Base-by-base conservation (phyloP, 768 basidiomycete species). In the Coprinopsis strossmayeri region DNA sequence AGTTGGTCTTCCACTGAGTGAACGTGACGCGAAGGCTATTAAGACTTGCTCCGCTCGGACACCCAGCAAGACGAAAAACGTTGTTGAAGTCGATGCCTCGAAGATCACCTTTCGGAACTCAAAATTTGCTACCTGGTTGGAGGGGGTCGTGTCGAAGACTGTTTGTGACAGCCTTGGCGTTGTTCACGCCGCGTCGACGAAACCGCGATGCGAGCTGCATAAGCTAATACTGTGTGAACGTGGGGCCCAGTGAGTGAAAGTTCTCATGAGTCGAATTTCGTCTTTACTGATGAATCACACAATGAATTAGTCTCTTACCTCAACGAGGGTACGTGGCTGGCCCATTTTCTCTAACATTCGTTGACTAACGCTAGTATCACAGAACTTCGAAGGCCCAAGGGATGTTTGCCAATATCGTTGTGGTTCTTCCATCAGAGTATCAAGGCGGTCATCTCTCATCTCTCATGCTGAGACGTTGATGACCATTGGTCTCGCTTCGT, bases 201-300 rank as follows among this genome's bases (percentile, higher is more conserved):
- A 55, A 1, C 70, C 73, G 12, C 61, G 57, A 3, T 66, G 63
- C 53, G 70, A 76, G 48, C 52, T 74, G 5, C 68, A 76, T 52
- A 78, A 78, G 55, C 63, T 78, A 1, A 59, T 77, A 3, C 54
- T 78, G 13, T 76, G 76, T 45, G 70, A 77, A 53, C 60, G 60
- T 0, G 73, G 75, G 23, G 76, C 75, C 3, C 73, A 74, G 76
- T 79, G 46, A 53, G 73, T 65, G 4, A 21, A 38, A n/a, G n/a
- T n/a, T n/a, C n/a, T n/a, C n/a, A n/a, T n/a, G n/a, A n/a, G n/a
- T n/a, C n/a, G n/a, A n/a, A n/a, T n/a, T n/a, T 48, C 25, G 38
- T 25, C 42, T 34, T 24, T 26, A 4, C 28, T 24, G 28, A 45
- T 20, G 21, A 24, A 32, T 28, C 46, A 47, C 48, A 49, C 21